phyloP scores from a whole-genome alignment of 2,329 filamentous ascomycete genomes.

The Periconia sp. region DNA sequence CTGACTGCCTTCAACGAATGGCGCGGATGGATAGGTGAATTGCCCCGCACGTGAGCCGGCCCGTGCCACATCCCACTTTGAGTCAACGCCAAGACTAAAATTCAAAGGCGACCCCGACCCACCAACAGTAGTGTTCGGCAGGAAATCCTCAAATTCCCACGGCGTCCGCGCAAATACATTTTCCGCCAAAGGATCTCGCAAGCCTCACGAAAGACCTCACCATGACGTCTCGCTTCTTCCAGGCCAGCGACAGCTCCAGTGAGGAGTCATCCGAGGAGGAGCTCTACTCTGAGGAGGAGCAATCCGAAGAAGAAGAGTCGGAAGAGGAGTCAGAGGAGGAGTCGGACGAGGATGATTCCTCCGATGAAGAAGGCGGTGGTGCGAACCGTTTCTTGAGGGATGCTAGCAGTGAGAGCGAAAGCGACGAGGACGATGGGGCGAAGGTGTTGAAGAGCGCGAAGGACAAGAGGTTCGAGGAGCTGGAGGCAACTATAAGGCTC shows the following conservation, averaged over 20 bases:
- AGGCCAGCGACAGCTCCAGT: constrained; percentile 92
- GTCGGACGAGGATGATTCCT: constrained; percentile 61
- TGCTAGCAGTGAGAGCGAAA: constrained; percentile 78
- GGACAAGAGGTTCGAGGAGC: constrained; percentile 93
- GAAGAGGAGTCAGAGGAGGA: constrained; percentile 64
- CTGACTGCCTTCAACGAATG: too few species aligned
- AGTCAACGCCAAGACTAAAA: constrained; percentile 27
- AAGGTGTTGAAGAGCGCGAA: constrained; percentile 96
- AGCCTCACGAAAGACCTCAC: constrained; percentile 22
- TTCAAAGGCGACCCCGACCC: constrained; percentile 21
- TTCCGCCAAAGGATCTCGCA: constrained; percentile 23
- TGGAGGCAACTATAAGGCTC: constrained; percentile 84
- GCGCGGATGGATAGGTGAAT: too few species aligned
- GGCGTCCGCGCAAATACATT: constrained; percentile 5
- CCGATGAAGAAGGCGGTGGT: constrained; percentile 68
- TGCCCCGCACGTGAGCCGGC: constrained; percentile 17
- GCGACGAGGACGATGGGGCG: constrained; percentile 82
- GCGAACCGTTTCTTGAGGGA: constrained; percentile 84
- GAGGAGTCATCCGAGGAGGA: constrained; percentile 95
- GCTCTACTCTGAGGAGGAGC: constrained; percentile 82
- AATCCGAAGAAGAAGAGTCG: constrained; percentile 46
- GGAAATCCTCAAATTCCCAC: constrained; percentile 19
- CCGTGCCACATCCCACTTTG: constrained; percentile 13
- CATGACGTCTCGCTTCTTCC: constrained; percentile 86
- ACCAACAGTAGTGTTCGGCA: constrained; percentile 21